Conservation (phyloP, 1,284 basidiomycete genomes). For the Sporisorium scitamineum region DNA sequence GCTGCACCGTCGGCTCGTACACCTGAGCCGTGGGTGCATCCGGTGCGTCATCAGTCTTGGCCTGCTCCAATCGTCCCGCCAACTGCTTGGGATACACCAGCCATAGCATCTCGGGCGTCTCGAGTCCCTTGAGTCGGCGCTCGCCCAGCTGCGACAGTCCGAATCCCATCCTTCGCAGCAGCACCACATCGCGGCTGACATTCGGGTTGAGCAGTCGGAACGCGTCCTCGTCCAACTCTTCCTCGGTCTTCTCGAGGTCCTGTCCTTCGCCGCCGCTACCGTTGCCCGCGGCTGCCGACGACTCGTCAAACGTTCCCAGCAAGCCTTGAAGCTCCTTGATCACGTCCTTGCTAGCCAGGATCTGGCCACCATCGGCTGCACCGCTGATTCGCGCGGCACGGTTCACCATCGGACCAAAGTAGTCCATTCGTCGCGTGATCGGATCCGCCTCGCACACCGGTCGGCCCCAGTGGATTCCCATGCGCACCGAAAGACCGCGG, state of each 20-base stretch:
- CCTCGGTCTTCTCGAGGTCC: constrained; percentile 34
- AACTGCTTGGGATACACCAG: constrained; percentile 84
- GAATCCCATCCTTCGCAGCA: constrained; percentile 81
- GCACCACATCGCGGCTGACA: constrained; percentile 74
- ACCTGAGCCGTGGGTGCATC: constrained; percentile 62
- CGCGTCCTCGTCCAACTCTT: constrained; percentile 65
- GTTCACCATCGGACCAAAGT: constrained; percentile 70
- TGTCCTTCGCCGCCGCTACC: constrained; percentile 17
- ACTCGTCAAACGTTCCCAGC: constrained; percentile 54
- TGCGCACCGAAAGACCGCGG: constrained; percentile 91
- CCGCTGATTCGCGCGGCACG: constrained; percentile 86
- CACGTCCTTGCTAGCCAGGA: constrained; percentile 91
- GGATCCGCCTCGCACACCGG: constrained; percentile 94
- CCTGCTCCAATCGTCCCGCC: constrained; percentile 79
- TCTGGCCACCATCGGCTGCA: constrained; percentile 90
- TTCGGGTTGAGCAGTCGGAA: constrained; percentile 65
- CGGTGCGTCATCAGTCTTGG: constrained; percentile 71
- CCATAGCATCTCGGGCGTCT: constrained; percentile 80
- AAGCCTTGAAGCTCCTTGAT: constrained; percentile 62
- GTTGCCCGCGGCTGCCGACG: constrained; percentile 15
- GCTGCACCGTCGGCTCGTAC: constrained; percentile 72
- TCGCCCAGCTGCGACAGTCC: constrained; percentile 85
- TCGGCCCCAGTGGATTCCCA: constrained; percentile 95
- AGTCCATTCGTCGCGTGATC: constrained; percentile 94
- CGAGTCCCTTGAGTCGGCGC: constrained; percentile 91